These are phyloP conservation scores for Sinapis alba DNA, from an alignment of 441 rosid genomes.

Conservation along the genomic window DNA sequence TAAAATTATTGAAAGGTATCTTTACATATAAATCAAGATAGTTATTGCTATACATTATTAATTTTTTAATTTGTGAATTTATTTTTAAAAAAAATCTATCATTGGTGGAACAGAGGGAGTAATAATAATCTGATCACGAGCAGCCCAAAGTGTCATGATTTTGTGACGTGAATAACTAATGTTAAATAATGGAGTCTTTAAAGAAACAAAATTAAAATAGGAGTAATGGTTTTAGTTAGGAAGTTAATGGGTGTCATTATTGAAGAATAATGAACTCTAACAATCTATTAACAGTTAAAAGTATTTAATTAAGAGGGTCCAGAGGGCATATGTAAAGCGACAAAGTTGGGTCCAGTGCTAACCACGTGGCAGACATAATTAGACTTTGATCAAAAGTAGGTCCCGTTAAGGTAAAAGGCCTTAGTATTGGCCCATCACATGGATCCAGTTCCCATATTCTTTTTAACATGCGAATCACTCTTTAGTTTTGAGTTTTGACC, in stretches of 20 bases:
- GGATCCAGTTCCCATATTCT: slow-evolving; percentile 30
- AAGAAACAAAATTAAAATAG: not conserved
- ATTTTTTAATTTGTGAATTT: too few relatives aligned
- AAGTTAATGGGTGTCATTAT: slow-evolving; percentile 35
- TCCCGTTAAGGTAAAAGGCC: slow-evolving; percentile 26
- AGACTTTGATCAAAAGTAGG: slow-evolving; percentile 30
- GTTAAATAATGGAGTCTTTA: slow-evolving; percentile 11
- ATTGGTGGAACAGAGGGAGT: too few relatives aligned
- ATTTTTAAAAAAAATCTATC: too few relatives aligned
- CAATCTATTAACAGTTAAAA: slow-evolving; percentile 8
- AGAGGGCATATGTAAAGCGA: slow-evolving; percentile 33
- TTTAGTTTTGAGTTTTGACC: slow-evolving; percentile 1
- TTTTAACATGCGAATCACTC: slow-evolving; percentile 18
- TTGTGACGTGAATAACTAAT: slow-evolving; percentile 2
- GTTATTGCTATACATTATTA: too few relatives aligned
- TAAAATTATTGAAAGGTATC: too few relatives aligned
- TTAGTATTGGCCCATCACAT: slow-evolving; percentile 34
- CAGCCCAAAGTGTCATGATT: slow-evolving; percentile 13
- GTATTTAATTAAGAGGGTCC: slow-evolving; percentile 16
- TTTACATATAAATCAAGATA: too few relatives aligned
- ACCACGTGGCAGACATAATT: slow-evolving; percentile 39
- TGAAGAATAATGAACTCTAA: slow-evolving; percentile 32
- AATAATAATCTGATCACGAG: slow-evolving; percentile 6
- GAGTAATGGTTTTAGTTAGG: slow-evolving; percentile 13
- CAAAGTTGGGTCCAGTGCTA: slow-evolving; percentile 21